A percentile compares a stretch with the other conserved stretches of the same genome.
phyloP scores from a whole-genome alignment of 2,329 filamentous ascomycete species.

The Paecilomyces formosus region DNA sequence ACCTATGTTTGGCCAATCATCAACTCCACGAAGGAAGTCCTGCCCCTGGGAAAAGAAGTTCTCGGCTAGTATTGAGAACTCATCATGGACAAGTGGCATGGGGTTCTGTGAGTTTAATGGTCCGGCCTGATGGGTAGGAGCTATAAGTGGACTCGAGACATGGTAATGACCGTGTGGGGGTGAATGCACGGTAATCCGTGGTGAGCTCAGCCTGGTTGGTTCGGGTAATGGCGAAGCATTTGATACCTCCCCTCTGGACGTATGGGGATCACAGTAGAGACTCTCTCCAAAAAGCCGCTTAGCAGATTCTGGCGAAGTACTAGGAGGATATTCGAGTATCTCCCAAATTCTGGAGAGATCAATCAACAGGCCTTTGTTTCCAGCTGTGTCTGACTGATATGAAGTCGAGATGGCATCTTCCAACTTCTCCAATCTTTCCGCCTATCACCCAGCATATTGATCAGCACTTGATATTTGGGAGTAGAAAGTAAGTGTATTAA shows the following conservation, averaged over 20 bases:
- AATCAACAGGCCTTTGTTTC: slow-evolving; percentile 33
- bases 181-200: slow-evolving; percentile 12
- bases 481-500: slow-evolving; percentile 1
- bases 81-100: slow-evolving; percentile 27
- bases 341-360: slow-evolving; percentile 44
- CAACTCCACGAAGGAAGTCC: slow-evolving; percentile 31
- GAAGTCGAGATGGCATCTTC: slow-evolving; percentile 39
- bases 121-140: slow-evolving; percentile 10
- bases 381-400: slow-evolving; percentile 28
- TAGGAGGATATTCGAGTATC: slow-evolving; percentile 41
- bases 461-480: background rate
- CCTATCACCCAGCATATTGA: slow-evolving; percentile 18
- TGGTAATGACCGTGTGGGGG: slow-evolving; percentile 12
- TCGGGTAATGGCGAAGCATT: slow-evolving; percentile 38
- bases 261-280: slow-evolving; percentile 22
- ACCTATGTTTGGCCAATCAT: slow-evolving; percentile 28
- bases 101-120: slow-evolving; percentile 13
- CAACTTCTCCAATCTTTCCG: slow-evolving; percentile 35
- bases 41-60: slow-evolving; percentile 43
- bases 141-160: slow-evolving; percentile 3
- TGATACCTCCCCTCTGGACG: slow-evolving; percentile 29
- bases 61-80: slow-evolving; percentile 40
- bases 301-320: slow-evolving; percentile 29
- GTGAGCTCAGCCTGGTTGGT: slow-evolving; percentile 29
- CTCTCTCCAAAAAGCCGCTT: slow-evolving; percentile 36